phyloP scores from a whole-genome alignment of 2,329 filamentous ascomycete genomes.

The Hypomyces perniciosus region DNA sequence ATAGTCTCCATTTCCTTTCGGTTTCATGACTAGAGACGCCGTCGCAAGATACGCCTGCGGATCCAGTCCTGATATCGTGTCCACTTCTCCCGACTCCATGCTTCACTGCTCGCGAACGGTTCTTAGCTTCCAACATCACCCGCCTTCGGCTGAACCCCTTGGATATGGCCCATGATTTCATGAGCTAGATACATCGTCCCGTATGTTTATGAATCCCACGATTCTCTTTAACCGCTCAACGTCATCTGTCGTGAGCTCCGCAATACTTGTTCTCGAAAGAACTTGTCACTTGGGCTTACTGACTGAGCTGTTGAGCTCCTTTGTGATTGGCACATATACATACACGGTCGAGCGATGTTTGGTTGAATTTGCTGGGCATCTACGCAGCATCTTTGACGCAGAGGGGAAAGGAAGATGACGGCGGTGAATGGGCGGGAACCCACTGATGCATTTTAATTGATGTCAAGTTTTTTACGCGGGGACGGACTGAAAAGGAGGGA shows the following conservation, averaged over 20 bases:
- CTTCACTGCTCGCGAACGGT: conserved; percentile 2
- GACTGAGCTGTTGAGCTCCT: background rate
- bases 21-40: conserved; percentile 31
- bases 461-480: conserved; percentile 2
- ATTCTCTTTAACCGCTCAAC: background rate
- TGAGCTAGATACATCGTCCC: background rate
- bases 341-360: background rate
- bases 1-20: conserved; percentile 26
- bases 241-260: background rate
- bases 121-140: conserved; percentile 3
- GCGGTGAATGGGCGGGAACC: background rate
- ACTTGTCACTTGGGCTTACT: background rate
- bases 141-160: conserved; percentile 8
- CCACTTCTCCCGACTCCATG: conserved; percentile 8
- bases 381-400: background rate
- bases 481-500: conserved; percentile 11
- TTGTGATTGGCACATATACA: background rate
- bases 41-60: conserved; percentile 25
- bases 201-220: background rate
- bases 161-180: conserved; percentile 10
- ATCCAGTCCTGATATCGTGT: conserved; percentile 14
- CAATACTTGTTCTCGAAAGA: no score
- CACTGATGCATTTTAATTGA: conserved; percentile 8
- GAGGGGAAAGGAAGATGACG: background rate
- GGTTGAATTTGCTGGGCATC: background rate